Evolutionary conservation across 2,329 filamentous ascomycete genomes (phyloP).

Genomic region (Arthrobotrys conoides): DNA sequence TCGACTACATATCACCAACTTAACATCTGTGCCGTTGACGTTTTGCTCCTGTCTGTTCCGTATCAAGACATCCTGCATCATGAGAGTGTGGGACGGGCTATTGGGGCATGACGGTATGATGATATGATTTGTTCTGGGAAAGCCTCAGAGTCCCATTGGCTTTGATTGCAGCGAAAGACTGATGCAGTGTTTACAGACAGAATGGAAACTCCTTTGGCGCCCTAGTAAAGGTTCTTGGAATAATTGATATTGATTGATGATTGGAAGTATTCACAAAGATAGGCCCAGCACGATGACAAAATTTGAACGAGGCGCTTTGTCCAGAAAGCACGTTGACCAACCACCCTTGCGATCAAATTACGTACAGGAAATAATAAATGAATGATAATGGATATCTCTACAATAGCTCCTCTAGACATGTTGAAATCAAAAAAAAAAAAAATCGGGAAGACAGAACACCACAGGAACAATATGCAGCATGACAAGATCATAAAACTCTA

Average conservation of each 20-base stretch:
- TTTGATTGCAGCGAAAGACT: too few relatives aligned
- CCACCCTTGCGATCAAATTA: conserved; percentile 10
- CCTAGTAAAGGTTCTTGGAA: background rate
- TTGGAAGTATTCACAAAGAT: conserved; percentile 7
- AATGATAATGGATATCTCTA: conserved; percentile 27
- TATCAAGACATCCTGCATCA: conserved; percentile 18
- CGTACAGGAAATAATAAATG: conserved; percentile 9
- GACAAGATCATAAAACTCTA: conserved; percentile 9
- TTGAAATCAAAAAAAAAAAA: conserved; percentile 13
- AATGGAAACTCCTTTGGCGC: too few relatives aligned
- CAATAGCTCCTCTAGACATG: conserved; percentile 25
- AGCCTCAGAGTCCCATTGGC: too few relatives aligned
- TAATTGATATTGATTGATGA: conserved; percentile 9
- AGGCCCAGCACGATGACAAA: conserved; percentile 2
- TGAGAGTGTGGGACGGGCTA: background rate
- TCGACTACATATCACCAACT: conserved; percentile 5
- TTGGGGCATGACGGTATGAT: too few relatives aligned
- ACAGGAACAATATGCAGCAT: background rate
- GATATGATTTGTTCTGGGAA: too few relatives aligned
- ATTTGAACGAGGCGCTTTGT: conserved; percentile 6
- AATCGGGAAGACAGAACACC: background rate
- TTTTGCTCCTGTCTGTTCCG: conserved; percentile 1
- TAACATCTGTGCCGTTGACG: conserved; percentile 12
- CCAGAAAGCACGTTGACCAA: conserved; percentile 20
- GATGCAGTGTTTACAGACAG: background rate